Evolutionary conservation across 345 rosid genomes (phyloP).

Genomic region (Eucalyptus grandis): DNA sequence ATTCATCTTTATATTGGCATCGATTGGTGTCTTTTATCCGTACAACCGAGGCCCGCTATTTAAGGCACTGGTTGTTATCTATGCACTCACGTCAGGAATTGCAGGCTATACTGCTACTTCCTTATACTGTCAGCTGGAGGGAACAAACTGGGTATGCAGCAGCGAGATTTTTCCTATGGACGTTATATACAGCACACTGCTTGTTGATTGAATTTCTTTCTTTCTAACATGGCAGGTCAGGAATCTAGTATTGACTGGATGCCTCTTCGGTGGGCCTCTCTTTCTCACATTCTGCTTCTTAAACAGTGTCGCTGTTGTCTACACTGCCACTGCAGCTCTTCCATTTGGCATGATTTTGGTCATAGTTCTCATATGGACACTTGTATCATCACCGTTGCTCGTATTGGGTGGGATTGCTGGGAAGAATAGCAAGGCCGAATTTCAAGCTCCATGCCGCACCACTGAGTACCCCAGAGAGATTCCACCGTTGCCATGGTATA

Average conservation of each 20-base stretch:
- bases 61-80: too few relatives aligned
- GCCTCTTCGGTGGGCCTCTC: constrained; percentile 32
- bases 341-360: constrained; percentile 33
- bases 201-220: neutral
- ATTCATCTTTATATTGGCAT: too few relatives aligned
- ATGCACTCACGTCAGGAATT: too few relatives aligned
- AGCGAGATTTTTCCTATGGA: neutral
- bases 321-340: constrained; percentile 36
- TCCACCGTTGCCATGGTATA: constrained; percentile 34
- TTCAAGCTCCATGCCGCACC: constrained; percentile 37
- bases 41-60: too few relatives aligned
- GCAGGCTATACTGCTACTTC: too few relatives aligned
- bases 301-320: constrained; percentile 27
- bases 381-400: constrained; percentile 28
- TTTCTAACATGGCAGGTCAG: constrained; percentile 18
- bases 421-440: constrained; percentile 36
- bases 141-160: too few relatives aligned
- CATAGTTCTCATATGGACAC: constrained; percentile 28
- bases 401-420: constrained; percentile 43
- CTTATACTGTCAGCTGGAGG: too few relatives aligned
- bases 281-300: constrained; percentile 34
- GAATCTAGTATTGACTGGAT: constrained; percentile 25
- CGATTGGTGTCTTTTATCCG: too few relatives aligned
- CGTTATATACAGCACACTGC: neutral
- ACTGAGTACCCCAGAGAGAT: constrained; percentile 33